phyloP scores from a whole-genome alignment of 768 basidiomycete species.

The Agrocybe praecox region DNA sequence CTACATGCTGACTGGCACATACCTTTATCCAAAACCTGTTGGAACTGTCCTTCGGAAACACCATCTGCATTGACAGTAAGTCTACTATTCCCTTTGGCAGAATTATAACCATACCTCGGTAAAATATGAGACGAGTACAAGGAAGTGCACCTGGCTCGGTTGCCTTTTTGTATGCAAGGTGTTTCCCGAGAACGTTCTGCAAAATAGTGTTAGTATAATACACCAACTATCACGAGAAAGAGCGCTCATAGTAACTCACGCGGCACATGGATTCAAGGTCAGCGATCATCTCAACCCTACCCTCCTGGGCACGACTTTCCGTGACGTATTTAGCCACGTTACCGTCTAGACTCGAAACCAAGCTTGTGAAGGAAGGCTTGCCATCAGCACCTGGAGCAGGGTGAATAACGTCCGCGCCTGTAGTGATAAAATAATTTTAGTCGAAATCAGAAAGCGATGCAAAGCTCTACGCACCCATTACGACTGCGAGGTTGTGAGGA shows the following conservation, averaged over 20 bases:
- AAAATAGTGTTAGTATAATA: neutral
- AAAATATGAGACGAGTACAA: slow-evolving; percentile 73
- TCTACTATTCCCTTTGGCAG: slow-evolving; percentile 10
- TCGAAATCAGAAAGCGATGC: neutral
- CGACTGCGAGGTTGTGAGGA: slow-evolving; percentile 70
- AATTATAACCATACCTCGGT: slow-evolving; percentile 50
- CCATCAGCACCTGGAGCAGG: slow-evolving; percentile 79
- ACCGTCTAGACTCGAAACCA: slow-evolving; percentile 78
- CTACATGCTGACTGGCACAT: slow-evolving; percentile 16
- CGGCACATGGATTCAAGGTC: slow-evolving; percentile 66
- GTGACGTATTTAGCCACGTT: slow-evolving; percentile 69
- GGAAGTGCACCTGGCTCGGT: slow-evolving; percentile 60
- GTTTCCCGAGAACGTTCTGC: slow-evolving; percentile 57
- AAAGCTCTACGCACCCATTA: slow-evolving; percentile 57
- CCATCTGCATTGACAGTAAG: slow-evolving; percentile 38
- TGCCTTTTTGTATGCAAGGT: slow-evolving; percentile 49
- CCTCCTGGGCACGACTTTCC: slow-evolving; percentile 61
- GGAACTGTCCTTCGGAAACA: slow-evolving; percentile 55
- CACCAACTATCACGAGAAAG: neutral
- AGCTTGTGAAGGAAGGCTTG: slow-evolving; percentile 75
- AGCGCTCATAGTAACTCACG: slow-evolving; percentile 30
- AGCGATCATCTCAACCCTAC: slow-evolving; percentile 74
- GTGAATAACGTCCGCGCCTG: slow-evolving; percentile 83
- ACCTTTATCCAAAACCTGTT: slow-evolving; percentile 41
- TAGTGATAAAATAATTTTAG: neutral